A percentile compares a stretch with the other conserved stretches of the same genome.
These are phyloP conservation scores for Cavenderia fasciculata DNA, from an alignment of 78 protist genomes.

Conservation along the genomic window DNA sequence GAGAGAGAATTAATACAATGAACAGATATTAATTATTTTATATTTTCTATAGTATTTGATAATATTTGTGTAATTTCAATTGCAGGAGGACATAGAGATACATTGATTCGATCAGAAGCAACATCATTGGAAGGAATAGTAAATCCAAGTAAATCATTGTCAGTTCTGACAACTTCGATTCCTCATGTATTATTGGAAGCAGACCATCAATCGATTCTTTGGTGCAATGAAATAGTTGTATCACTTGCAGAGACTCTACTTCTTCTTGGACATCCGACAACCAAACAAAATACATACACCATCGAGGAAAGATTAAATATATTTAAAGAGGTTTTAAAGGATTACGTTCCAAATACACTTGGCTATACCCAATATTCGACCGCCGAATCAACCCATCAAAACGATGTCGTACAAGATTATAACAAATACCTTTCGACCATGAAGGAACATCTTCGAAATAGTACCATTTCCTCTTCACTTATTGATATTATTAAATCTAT, in stretches of 20 bases:
- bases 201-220: constrained; percentile 76
- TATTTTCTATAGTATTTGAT: constrained; percentile 14
- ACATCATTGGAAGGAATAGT: constrained; percentile 72
- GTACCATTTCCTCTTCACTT: constrained; percentile 12
- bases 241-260: constrained; percentile 39
- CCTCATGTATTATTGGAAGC: constrained; percentile 75
- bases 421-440: background rate
- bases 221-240: constrained; percentile 78
- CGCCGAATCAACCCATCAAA: too few species aligned
- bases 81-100: constrained; percentile 81
- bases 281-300: constrained; percentile 59
- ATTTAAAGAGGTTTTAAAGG: constrained; percentile 10
- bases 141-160: constrained; percentile 17
- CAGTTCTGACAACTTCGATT: constrained; percentile 57
- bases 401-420: too few species aligned
- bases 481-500: constrained; percentile 36
- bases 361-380: constrained; percentile 8
- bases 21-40: background rate
- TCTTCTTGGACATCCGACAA: background rate
- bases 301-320: background rate
- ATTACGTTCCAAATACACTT: constrained; percentile 46
- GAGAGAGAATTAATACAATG: background rate
- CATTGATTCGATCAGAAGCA: constrained; percentile 66
- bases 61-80: constrained; percentile 62
- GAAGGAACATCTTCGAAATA: background rate